phyloP scores from a whole-genome alignment of 1,139 yeast species.

The Suzukiozyma palmioleophila region DNA sequence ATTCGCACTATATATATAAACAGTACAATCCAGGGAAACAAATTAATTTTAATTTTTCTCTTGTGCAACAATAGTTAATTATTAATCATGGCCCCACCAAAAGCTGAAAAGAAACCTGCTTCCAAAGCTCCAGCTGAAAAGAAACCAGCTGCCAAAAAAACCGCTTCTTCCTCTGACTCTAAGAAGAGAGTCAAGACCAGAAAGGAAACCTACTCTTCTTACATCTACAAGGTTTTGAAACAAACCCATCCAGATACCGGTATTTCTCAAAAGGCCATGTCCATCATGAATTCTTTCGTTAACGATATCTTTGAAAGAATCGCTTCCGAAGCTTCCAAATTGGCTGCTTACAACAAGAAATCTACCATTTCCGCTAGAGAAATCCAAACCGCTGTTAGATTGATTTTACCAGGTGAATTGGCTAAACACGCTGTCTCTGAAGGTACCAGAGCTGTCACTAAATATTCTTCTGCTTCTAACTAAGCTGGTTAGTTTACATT shows the following conservation, averaged over 20 bases:
- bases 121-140: conserved; percentile 98
- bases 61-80: conserved; percentile 6
- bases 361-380: conserved; percentile 99
- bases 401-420: conserved; percentile 98
- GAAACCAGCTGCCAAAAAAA: conserved; percentile 95
- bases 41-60: conserved; percentile 6
- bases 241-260: conserved; percentile 99
- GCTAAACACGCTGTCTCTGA: conserved; percentile 99
- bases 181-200: conserved; percentile 97
- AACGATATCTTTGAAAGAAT: conserved; percentile 94
- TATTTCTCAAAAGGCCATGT: conserved; percentile 99
- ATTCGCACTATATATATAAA: background rate
- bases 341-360: conserved; percentile 99
- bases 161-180: conserved; percentile 71
- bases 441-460: conserved; percentile 99
- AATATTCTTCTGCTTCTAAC: conserved; percentile 85
- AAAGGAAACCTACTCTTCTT: conserved; percentile 98
- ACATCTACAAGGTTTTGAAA: conserved; percentile 96
- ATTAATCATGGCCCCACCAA: conserved; percentile 83
- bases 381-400: conserved; percentile 98
- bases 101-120: conserved; percentile 98
- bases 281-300: conserved; percentile 97
- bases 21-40: background rate
- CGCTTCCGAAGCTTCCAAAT: conserved; percentile 97
- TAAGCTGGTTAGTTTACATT: conserved; percentile 13